Evolutionary conservation across 202 grass and related monocot genomes (phyloP).

Genomic region (Setaria italica): DNA sequence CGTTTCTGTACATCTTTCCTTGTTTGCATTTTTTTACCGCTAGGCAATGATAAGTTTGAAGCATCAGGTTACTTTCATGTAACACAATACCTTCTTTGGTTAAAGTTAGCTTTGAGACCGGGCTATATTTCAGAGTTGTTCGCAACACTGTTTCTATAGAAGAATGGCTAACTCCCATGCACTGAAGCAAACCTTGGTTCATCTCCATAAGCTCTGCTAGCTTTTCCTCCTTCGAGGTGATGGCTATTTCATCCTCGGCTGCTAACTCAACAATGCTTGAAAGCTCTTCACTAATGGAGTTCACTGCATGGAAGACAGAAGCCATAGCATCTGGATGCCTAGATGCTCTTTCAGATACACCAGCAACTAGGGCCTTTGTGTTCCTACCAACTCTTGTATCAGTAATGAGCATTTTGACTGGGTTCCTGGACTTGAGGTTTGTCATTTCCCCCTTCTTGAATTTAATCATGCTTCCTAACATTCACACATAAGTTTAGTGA

Average conservation of each 20-base stretch:
- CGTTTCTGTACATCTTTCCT: slow-evolving; percentile 7
- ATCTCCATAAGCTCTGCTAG: slow-evolving; percentile 92
- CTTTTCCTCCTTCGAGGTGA: slow-evolving; percentile 82
- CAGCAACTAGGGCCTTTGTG: slow-evolving; percentile 82
- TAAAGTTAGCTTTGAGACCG: slow-evolving; percentile 85
- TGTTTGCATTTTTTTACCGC: not conserved
- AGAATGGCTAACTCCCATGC: slow-evolving; percentile 86
- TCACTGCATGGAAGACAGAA: slow-evolving; percentile 73
- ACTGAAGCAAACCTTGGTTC: slow-evolving; percentile 89
- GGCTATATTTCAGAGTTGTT: slow-evolving; percentile 67
- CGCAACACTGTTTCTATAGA: slow-evolving; percentile 81
- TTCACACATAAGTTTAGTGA: slow-evolving; percentile 27
- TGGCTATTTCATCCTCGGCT: slow-evolving; percentile 58
- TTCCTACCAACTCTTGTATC: slow-evolving; percentile 94
- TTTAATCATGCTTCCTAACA: slow-evolving; percentile 89
- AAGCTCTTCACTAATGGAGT: slow-evolving; percentile 82
- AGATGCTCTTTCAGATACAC: slow-evolving; percentile 79
- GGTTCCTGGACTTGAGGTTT: slow-evolving; percentile 59
- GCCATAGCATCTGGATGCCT: slow-evolving; percentile 77
- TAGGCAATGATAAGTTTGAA: slow-evolving; percentile 18
- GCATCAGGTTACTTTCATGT: slow-evolving; percentile 16
- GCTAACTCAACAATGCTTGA: slow-evolving; percentile 65
- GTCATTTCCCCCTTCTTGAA: slow-evolving; percentile 78
- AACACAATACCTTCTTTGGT: slow-evolving; percentile 71
- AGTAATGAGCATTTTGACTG: slow-evolving; percentile 90